Base-by-base conservation (phyloP, 495 filamentous ascomycete species). In the Penicillium daleae region DNA sequence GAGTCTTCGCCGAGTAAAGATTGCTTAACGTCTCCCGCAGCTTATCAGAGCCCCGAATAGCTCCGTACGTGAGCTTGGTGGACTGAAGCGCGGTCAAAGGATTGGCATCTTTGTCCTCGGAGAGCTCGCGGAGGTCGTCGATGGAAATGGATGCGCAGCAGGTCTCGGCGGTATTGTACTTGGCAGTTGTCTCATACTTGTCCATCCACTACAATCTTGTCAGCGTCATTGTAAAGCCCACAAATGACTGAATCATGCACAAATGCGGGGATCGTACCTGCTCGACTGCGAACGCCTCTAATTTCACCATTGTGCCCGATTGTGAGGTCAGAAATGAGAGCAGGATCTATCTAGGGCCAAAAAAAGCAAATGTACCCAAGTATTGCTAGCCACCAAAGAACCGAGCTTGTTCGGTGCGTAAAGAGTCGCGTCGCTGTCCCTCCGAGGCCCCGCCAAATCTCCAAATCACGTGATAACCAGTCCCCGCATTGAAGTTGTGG, bases 111-210 rank as follows among this genome's bases (percentile, higher is more conserved):
- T 84, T 82, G 65, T 84, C 77, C 56, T 87, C 81, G 60, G 79
- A 87, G 37, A 92, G 70, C 39, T 74, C 79, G 3, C 78, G 78
- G 3, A 96, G 84, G 26, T 93, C 85, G 33, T 89, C 80, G 44
- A 97, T 76, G 0, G 93, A 96, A 19, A 96, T 82, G 8, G 91
- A 92, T 15, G 90, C 87, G 46, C 85, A 89, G 74, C 93, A 97
- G 1, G 93, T 95, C 73, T 97, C 93, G 62, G 92, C 92, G 51
- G 93, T 85, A 71, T 97, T 96, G 72, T 92, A 85, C 31, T 89
- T 88, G 15, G 87, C 87, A 5, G 83, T 88, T 9, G 71, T 84
- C 66, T 97, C 92, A 73, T 93, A 87, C 56, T 83, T 78, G 81
- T 95, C 90, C 92, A 97, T 96, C 92, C 92, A 97, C 87, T 96